Base-by-base conservation (phyloP, 2,329 filamentous ascomycete genomes). In the Diaporthe caulivora region DNA sequence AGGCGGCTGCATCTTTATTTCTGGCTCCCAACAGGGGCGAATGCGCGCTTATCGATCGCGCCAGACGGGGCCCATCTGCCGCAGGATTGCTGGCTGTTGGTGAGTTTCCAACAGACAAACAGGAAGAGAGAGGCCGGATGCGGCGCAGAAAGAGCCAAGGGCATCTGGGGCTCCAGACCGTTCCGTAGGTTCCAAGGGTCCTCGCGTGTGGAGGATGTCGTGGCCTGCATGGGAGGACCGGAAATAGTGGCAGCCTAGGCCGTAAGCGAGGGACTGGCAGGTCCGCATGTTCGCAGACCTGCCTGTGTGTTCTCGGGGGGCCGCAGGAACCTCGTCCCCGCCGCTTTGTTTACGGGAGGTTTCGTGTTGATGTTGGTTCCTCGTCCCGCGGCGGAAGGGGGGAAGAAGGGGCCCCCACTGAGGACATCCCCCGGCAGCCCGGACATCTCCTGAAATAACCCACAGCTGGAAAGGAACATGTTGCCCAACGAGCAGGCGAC, bases 381-480 rank as follows among this genome's bases (percentile, higher is more conserved):
- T 40, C 62, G 47, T 40, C 31, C 47, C n/a, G 62, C 31, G 4
- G 47, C 17, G 31, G 8, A 13, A 40, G 34, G 34, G 9, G 34
- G 34, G 34, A 34, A 34, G 34, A 9, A 9, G 9, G 34, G 21
- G 34, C 26, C 29, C 62, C 62, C 62, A 51, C 62, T 17, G 21
- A 31, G 26, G 49, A n/a, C n/a, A 24, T 29, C 24, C 24, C 21
- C 51, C 24, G 24, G 51, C 37, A 40, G 11, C n/a, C 37, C 10
- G 54, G 57, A n/a, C 24, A 62, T 67, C 15, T 67, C 62, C 62
- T 67, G 62, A 67, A 40, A 67, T 67, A 53, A 53, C 44, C 47
- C n/a, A 29, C 21, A 51, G 29, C 29, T 49, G 44, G 26, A 53
- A 44, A 40, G 24, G 13, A 40, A 21, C 34, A 26, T 60, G 15